phyloP scores from a whole-genome alignment of 2,329 filamentous ascomycete species.

The Didymellaceae sp. region DNA sequence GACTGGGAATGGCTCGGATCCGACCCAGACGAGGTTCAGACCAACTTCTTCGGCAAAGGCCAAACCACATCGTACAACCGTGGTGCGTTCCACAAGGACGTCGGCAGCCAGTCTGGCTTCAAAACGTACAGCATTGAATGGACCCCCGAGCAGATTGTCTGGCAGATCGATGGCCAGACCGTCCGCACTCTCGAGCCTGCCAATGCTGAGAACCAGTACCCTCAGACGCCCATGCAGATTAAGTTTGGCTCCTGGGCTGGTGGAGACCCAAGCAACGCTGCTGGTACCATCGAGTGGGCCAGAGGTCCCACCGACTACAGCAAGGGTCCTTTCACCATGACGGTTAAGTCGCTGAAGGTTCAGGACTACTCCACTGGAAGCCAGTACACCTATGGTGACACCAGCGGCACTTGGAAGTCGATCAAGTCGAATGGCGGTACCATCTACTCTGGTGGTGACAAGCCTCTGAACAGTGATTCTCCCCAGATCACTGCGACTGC shows the following conservation, averaged over 20 bases:
- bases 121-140: conserved; percentile 92
- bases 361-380: conserved; percentile 93
- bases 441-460: conserved; percentile 67
- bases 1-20: conserved; percentile 96
- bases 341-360: conserved; percentile 75
- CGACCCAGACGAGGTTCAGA: conserved; percentile 79
- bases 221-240: conserved; percentile 93
- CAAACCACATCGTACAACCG: conserved; percentile 85
- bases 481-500: conserved; percentile 69
- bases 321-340: conserved; percentile 84
- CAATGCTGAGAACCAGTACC: conserved; percentile 80
- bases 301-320: conserved; percentile 84
- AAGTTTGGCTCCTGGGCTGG: conserved; percentile 93
- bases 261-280: conserved; percentile 78
- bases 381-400: conserved; percentile 81
- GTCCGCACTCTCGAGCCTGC: conserved; percentile 76
- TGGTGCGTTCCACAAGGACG: conserved; percentile 75
- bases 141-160: conserved; percentile 83
- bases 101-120: conserved; percentile 74
- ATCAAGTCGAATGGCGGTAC: conserved; percentile 81
- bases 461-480: conserved; percentile 61
- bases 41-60: conserved; percentile 97
- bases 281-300: conserved; percentile 90
- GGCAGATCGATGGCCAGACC: conserved; percentile 79
- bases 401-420: conserved; percentile 77